Conservation (phyloP, 2,329 filamentous ascomycete genomes). For the Exophiala alcalophila region DNA sequence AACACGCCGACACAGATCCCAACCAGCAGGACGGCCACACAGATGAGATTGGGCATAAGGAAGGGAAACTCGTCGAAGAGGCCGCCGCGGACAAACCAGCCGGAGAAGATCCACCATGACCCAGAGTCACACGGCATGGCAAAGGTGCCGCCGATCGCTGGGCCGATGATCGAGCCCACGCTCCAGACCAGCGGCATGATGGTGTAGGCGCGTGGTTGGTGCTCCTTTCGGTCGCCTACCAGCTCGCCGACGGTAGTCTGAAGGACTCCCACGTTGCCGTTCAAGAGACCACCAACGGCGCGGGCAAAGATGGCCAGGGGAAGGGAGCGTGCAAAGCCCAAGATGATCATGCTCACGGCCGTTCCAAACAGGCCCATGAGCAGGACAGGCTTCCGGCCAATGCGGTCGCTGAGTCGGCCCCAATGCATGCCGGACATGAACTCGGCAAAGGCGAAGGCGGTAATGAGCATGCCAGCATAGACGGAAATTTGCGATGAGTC, state of each 20-base stretch:
- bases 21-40: constrained; percentile 70
- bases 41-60: constrained; percentile 87
- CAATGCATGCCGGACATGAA: constrained; percentile 90
- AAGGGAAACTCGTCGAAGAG: constrained; percentile 88
- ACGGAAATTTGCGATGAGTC: constrained; percentile 78
- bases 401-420: constrained; percentile 85
- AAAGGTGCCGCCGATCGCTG: constrained; percentile 83
- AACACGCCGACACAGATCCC: constrained; percentile 76
- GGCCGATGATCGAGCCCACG: constrained; percentile 90
- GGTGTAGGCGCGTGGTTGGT: constrained; percentile 90
- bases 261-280: constrained; percentile 93
- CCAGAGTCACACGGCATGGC: constrained; percentile 83
- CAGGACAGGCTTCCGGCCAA: constrained; percentile 89
- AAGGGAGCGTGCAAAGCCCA: constrained; percentile 83
- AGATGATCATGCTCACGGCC: constrained; percentile 84
- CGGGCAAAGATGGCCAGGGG: constrained; percentile 81
- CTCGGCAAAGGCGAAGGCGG: constrained; percentile 91
- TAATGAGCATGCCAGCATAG: constrained; percentile 94
- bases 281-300: constrained; percentile 83
- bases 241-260: constrained; percentile 94
- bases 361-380: constrained; percentile 87
- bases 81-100: constrained; percentile 64
- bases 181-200: constrained; percentile 99
- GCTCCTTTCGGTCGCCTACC: constrained; percentile 85
- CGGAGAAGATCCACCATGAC: too few species aligned